Evolutionary conservation across 163 green algal genomes (phyloP).

Genomic region (Volvox carteri): DNA sequence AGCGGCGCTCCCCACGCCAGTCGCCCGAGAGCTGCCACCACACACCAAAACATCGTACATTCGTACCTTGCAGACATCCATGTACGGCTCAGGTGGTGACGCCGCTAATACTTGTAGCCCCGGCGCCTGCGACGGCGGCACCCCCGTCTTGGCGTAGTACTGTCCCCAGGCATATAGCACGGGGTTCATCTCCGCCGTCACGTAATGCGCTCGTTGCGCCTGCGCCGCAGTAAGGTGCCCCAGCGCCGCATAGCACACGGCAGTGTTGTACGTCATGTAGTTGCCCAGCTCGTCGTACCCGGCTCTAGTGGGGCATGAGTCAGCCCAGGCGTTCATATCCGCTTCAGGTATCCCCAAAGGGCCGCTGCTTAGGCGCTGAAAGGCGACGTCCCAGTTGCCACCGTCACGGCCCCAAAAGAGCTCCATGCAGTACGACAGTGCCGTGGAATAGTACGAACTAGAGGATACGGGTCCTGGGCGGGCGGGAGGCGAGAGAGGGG

Average conservation of each 20-base stretch:
- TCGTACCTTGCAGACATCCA: background rate
- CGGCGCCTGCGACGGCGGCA: background rate
- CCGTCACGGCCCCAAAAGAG: slow-evolving; percentile 38
- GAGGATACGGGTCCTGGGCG: background rate
- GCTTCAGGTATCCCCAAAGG: slow-evolving; percentile 14
- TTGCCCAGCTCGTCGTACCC: slow-evolving; percentile 56
- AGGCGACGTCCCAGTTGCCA: slow-evolving; percentile 36
- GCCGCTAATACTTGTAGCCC: too few species aligned
- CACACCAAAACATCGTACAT: too few species aligned
- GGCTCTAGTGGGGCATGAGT: slow-evolving; percentile 26
- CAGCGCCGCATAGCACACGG: slow-evolving; percentile 12
- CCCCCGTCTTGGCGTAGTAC: background rate
- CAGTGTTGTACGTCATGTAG: slow-evolving; percentile 51
- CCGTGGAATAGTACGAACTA: background rate
- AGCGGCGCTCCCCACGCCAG: too few species aligned
- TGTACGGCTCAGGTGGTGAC: background rate
- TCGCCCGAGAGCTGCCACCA: too few species aligned
- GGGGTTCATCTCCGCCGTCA: slow-evolving; percentile 2
- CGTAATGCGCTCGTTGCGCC: background rate
- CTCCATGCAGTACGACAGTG: slow-evolving; percentile 35
- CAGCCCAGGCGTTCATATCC: slow-evolving; percentile 51
- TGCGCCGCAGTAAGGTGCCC: slow-evolving; percentile 28
- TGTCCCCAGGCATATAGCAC: slow-evolving; percentile 41
- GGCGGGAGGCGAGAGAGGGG: background rate
- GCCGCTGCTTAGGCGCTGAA: background rate